Base-by-base conservation (phyloP, 1,284 basidiomycete species). In the Cryptococcus floricola region DNA sequence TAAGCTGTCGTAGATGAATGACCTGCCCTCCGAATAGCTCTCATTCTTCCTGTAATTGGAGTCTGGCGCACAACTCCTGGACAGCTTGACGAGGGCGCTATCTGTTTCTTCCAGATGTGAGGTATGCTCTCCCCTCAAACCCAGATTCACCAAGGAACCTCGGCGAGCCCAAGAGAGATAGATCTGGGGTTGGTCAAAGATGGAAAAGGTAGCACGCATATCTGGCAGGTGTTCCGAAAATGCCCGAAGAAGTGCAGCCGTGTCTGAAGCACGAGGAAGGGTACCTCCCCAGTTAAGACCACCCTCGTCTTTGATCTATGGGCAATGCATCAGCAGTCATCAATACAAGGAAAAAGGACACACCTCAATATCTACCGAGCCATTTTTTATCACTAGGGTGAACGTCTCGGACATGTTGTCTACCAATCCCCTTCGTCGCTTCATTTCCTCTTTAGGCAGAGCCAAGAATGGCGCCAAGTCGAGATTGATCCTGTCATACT, bases 391-490 rank as follows among this genome's bases (percentile, higher is more conserved):
- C 0, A 67, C 63, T 41, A 78, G 47, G 18, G 66, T 71, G 50
- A 77, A 76, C 25, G 72, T 73, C 60, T 74, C 72, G 19, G 58
- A 54, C 66, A 73, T 65, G 18, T 65, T 56, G 55, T 73, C 66
- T 13, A 74, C 73, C 78, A 88, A 81, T 13, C 77, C 66, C 9
- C 87, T 83, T 42, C 91, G 77, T 58, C 82, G 77, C 59, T 85
- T 80, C 60, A 96, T 70, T 69, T 93, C 89, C 48, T 78, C 78
- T 0, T 87, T 86, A 4, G 84, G 80, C 34, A 96, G 67, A 1
- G 80, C 77, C 81, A 87, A 88, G 71, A 93, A 96, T 2, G 91
- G 91, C 19, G 81, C 83, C 52, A 97, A 76, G 71, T 96, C 92
- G 50, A 83, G 79, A 58, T 85, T 78, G 43, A 96, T 81, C 25